Evolutionary conservation across 1,139 yeast species (phyloP).

Genomic region (Geotrichum europaeum): DNA sequence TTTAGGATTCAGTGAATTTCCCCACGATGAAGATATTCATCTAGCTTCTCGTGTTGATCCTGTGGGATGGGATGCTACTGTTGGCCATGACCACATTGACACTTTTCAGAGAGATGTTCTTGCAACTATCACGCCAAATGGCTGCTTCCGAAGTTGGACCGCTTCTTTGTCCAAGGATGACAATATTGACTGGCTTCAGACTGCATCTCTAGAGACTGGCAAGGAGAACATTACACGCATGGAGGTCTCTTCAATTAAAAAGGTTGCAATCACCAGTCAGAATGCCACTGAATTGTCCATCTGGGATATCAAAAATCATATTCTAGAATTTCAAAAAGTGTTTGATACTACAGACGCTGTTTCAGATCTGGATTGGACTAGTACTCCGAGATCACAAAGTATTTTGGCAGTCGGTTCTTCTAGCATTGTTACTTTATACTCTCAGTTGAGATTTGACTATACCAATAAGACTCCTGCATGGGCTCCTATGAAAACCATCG

Average conservation of each 20-base stretch:
- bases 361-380: slow-evolving; percentile 74
- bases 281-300: slow-evolving; percentile 49
- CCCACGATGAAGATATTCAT: slow-evolving; percentile 33
- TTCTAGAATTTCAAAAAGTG: slow-evolving; percentile 55
- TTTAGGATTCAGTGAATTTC: slow-evolving; percentile 21
- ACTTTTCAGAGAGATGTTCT: slow-evolving; percentile 46
- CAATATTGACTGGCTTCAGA: slow-evolving; percentile 47
- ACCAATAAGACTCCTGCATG: slow-evolving; percentile 75
- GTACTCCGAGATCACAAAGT: slow-evolving; percentile 59
- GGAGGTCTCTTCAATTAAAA: slow-evolving; percentile 69
- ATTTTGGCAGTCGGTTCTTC: slow-evolving; percentile 75
- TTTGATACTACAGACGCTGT: slow-evolving; percentile 37
- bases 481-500: slow-evolving; percentile 67
- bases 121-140: slow-evolving; percentile 52
- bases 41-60: slow-evolving; percentile 61
- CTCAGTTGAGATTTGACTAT: slow-evolving; percentile 83
- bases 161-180: slow-evolving; percentile 32
- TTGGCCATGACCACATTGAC: slow-evolving; percentile 37
- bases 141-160: slow-evolving; percentile 50
- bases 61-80: slow-evolving; percentile 46
- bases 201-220: slow-evolving; percentile 48
- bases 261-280: slow-evolving; percentile 63
- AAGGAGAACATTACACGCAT: slow-evolving; percentile 48
- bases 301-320: slow-evolving; percentile 69
- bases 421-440: slow-evolving; percentile 56